Percentiles rank a stretch among this genome's conserved stretches.
Conservation (phyloP, 176 grass and related monocot genomes). For the Carex scoparia region DNA sequence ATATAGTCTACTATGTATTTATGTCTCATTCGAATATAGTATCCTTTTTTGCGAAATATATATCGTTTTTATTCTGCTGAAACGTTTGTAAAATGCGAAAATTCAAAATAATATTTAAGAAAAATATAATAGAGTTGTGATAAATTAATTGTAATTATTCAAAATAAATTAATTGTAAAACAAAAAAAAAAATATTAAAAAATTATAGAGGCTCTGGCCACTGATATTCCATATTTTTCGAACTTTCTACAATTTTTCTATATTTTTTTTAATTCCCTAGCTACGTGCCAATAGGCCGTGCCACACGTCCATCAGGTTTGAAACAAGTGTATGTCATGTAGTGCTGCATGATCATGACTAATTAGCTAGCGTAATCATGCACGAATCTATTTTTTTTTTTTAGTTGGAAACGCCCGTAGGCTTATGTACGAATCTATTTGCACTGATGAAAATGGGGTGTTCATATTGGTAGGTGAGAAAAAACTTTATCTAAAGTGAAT, state of each 20-base stretch:
- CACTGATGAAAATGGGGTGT: background rate
- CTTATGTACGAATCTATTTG: background rate
- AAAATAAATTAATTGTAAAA: background rate
- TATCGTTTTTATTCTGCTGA: background rate
- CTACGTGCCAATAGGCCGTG: too few species aligned
- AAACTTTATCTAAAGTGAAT: background rate
- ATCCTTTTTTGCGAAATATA: background rate
- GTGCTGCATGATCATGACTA: too few species aligned
- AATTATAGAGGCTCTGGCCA: background rate
- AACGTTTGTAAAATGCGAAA: background rate
- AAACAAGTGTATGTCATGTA: background rate
- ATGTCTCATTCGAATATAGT: background rate
- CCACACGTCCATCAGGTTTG: too few species aligned
- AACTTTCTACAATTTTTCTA: too few species aligned
- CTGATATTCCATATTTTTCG: background rate
- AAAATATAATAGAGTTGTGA: background rate
- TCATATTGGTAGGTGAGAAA: background rate
- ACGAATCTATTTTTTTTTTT: background rate
- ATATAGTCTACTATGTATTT: too few species aligned
- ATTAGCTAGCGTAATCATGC: background rate
- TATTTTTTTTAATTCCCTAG: background rate
- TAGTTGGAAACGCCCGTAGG: too few species aligned
- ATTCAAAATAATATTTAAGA: background rate
- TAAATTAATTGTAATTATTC: background rate
- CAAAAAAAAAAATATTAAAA: background rate